Conservation (phyloP, 345 rosid genomes). For the Pistacia integerrima region DNA sequence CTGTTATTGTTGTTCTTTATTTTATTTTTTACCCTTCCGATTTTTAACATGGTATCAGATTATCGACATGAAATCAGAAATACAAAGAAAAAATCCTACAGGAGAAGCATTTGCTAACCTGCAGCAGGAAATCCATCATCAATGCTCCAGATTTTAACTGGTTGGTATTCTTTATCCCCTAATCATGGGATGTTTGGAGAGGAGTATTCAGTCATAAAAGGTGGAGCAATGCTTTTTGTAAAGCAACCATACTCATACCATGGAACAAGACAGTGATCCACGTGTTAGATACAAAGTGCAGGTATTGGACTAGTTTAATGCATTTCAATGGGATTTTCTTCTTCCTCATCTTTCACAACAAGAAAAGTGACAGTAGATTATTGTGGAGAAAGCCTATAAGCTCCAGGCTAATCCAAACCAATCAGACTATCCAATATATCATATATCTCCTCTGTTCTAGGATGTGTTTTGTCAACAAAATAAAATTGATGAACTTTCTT, state of each 20-base stretch:
- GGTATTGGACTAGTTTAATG: background rate
- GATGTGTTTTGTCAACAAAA: conserved; percentile 63
- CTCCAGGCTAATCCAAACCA: conserved; percentile 12
- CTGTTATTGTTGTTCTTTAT: too few species aligned
- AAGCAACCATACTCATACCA: background rate
- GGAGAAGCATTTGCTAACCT: background rate
- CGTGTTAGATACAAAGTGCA: background rate
- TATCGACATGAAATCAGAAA: too few species aligned
- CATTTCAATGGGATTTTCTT: background rate
- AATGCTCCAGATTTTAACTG: background rate
- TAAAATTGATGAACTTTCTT: conserved; percentile 63
- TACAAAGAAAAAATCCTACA: too few species aligned
- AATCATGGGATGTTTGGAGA: background rate
- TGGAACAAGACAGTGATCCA: background rate
- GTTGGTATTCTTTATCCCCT: background rate
- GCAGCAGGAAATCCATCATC: background rate
- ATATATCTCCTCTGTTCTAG: conserved; percentile 54
- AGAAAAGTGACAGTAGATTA: background rate
- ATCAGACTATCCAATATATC: conserved; percentile 45
- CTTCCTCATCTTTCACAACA: background rate
- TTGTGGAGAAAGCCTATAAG: background rate
- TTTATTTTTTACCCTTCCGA: too few species aligned
- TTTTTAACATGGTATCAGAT: too few species aligned
- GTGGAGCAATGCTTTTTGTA: background rate
- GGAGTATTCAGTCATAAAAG: background rate